These are phyloP conservation scores for Didymella sp. DNA, from an alignment of 2,329 filamentous ascomycete species.

Conservation along the genomic window DNA sequence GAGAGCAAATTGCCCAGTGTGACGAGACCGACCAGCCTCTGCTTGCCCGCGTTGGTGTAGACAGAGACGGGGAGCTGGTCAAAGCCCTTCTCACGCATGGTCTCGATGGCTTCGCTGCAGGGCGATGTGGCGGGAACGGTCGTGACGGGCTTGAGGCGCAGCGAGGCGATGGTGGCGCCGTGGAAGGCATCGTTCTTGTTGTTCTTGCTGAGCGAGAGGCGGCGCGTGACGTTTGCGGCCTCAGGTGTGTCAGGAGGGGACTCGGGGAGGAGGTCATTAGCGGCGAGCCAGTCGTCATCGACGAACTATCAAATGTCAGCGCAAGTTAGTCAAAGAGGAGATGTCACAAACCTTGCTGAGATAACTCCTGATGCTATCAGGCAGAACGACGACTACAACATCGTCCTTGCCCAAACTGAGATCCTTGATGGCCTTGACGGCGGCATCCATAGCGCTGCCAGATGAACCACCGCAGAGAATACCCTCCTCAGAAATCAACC, in stretches of 20 bases:
- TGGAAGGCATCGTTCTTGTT: constrained; percentile 71
- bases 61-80: constrained; percentile 91
- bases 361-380: constrained; percentile 96
- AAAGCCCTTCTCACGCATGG: constrained; percentile 97
- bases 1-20: constrained; percentile 94
- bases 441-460: constrained; percentile 86
- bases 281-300: constrained; percentile 98
- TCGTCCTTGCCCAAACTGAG: constrained; percentile 81
- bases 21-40: constrained; percentile 85
- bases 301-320: constrained; percentile 68
- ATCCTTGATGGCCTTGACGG: constrained; percentile 78
- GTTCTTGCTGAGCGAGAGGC: constrained; percentile 50
- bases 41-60: constrained; percentile 63
- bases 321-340: neutral
- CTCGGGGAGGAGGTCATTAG: constrained; percentile 84
- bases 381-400: constrained; percentile 86
- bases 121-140: constrained; percentile 74
- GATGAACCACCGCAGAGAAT: constrained; percentile 92
- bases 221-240: constrained; percentile 41
- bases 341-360: constrained; percentile 73
- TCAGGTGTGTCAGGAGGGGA: constrained; percentile 54
- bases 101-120: constrained; percentile 90
- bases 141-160: constrained; percentile 92
- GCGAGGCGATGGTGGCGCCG: constrained; percentile 78
- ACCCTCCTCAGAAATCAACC: constrained; percentile 92